A percentile compares a stretch with the other conserved stretches of the same genome.
phyloP scores from a whole-genome alignment of 2,329 filamentous ascomycete genomes.

The Fusarium papillatum region DNA sequence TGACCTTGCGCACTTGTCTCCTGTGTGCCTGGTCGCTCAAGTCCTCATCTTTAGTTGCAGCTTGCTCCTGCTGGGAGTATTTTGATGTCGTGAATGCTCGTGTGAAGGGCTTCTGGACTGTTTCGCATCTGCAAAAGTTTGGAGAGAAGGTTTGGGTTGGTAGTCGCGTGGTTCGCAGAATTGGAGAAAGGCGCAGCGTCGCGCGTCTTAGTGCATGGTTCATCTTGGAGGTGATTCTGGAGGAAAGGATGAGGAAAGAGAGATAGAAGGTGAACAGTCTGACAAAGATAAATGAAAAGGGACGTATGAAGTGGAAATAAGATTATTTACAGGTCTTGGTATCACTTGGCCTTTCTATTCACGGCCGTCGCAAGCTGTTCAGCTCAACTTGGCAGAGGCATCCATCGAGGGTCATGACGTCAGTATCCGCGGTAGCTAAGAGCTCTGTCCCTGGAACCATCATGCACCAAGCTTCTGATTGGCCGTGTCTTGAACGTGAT shows the following conservation, averaged over 20 bases:
- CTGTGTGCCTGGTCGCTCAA: constrained; percentile 36
- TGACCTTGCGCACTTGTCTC: constrained; percentile 37
- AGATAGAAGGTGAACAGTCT: background rate
- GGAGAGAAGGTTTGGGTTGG: constrained; percentile 9
- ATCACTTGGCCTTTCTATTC: constrained; percentile 21
- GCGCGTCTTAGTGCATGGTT: constrained; percentile 34
- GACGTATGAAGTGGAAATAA: constrained; percentile 25
- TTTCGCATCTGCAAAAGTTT: constrained; percentile 12
- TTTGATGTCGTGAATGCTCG: constrained; percentile 41
- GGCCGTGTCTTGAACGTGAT: background rate
- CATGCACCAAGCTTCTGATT: constrained; percentile 26
- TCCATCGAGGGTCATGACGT: constrained; percentile 26
- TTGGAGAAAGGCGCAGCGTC: constrained; percentile 31
- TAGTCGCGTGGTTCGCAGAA: constrained; percentile 16
- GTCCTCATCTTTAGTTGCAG: constrained; percentile 18
- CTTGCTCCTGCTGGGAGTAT: constrained; percentile 24
- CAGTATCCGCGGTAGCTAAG: constrained; percentile 19
- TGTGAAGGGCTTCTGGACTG: too few species aligned
- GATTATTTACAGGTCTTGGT: constrained; percentile 9
- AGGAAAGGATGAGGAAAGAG: background rate
- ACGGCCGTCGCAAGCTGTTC: constrained; percentile 11
- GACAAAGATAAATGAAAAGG: background rate
- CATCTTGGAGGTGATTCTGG: constrained; percentile 24
- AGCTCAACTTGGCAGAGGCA: constrained; percentile 11
- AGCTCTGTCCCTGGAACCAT: constrained; percentile 26